Evolutionary conservation across 768 basidiomycete genomes (phyloP).

Genomic region (Hygrophoropsis aurantiaca): DNA sequence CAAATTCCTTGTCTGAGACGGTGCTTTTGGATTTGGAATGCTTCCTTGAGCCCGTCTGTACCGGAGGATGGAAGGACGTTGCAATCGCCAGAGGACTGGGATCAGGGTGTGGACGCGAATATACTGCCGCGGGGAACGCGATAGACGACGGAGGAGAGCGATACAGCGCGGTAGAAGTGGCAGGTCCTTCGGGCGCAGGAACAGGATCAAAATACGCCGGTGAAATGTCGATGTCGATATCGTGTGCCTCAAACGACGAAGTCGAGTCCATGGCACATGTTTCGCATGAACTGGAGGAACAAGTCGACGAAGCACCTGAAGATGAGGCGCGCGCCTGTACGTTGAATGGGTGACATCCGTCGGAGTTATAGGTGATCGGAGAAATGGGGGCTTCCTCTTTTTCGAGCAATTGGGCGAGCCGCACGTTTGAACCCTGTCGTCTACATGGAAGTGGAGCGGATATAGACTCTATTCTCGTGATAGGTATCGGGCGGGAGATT

Average conservation of each 20-base stretch:
- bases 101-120: slow-evolving; percentile 11
- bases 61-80: neutral
- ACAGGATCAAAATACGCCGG: slow-evolving; percentile 45
- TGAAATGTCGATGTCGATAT: slow-evolving; percentile 38
- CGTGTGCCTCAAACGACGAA: slow-evolving; percentile 13
- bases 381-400: slow-evolving; percentile 7
- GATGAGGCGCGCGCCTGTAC: slow-evolving; percentile 2
- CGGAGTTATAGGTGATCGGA: slow-evolving; percentile 13
- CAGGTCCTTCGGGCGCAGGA: slow-evolving; percentile 45
- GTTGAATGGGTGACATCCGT: neutral
- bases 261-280: slow-evolving; percentile 16
- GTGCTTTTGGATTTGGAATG: no score
- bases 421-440: no score
- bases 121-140: slow-evolving; percentile 14
- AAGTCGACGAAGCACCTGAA: slow-evolving; percentile 6
- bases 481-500: slow-evolving; percentile 46
- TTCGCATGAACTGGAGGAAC: slow-evolving; percentile 10
- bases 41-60: neutral
- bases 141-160: slow-evolving; percentile 22
- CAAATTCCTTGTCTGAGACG: slow-evolving; percentile 6
- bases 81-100: neutral
- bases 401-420: no score
- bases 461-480: slow-evolving; percentile 5
- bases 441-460: slow-evolving; percentile 11
- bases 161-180: slow-evolving; percentile 38